Evolutionary conservation across 2,329 filamentous ascomycete genomes (phyloP).

Genomic region (Aciculosporium take): DNA sequence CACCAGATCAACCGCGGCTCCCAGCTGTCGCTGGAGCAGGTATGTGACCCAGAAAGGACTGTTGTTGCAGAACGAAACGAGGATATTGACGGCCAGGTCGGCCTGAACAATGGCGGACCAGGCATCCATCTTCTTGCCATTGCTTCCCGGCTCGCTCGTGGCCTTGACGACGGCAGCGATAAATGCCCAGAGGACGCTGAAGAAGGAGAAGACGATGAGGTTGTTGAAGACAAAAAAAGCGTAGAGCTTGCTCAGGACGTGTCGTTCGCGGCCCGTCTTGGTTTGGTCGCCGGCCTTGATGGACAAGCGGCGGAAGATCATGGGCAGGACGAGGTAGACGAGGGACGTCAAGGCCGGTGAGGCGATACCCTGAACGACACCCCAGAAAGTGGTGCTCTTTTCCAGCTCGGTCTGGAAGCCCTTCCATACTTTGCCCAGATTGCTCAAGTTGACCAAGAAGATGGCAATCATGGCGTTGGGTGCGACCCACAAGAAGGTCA

Average conservation of each 20-base stretch:
- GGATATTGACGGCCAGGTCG: slow-evolving; percentile 47
- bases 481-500: slow-evolving; percentile 77
- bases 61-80: slow-evolving; percentile 64
- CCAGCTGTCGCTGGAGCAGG: slow-evolving; percentile 81
- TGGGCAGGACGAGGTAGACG: slow-evolving; percentile 75
- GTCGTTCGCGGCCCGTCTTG: slow-evolving; percentile 81
- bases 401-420: slow-evolving; percentile 54
- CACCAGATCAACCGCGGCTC: slow-evolving; percentile 83
- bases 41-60: slow-evolving; percentile 92
- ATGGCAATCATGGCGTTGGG: slow-evolving; percentile 92
- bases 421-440: slow-evolving; percentile 67
- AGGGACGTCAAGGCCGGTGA: slow-evolving; percentile 78
- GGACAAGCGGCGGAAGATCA: slow-evolving; percentile 78
- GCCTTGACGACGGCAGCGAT: slow-evolving; percentile 48
- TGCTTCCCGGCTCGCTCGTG: slow-evolving; percentile 22
- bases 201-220: slow-evolving; percentile 82
- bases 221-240: slow-evolving; percentile 98
- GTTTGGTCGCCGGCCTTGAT: slow-evolving; percentile 75
- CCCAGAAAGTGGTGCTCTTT: slow-evolving; percentile 56
- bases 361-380: slow-evolving; percentile 79
- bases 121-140: slow-evolving; percentile 36
- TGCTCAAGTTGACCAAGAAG: slow-evolving; percentile 74
- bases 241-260: slow-evolving; percentile 83
- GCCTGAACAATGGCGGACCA: slow-evolving; percentile 55
- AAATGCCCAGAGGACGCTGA: slow-evolving; percentile 69